Evolutionary conservation across 495 filamentous ascomycete species (phyloP).

Genomic region (Lophiostoma macrostomum): DNA sequence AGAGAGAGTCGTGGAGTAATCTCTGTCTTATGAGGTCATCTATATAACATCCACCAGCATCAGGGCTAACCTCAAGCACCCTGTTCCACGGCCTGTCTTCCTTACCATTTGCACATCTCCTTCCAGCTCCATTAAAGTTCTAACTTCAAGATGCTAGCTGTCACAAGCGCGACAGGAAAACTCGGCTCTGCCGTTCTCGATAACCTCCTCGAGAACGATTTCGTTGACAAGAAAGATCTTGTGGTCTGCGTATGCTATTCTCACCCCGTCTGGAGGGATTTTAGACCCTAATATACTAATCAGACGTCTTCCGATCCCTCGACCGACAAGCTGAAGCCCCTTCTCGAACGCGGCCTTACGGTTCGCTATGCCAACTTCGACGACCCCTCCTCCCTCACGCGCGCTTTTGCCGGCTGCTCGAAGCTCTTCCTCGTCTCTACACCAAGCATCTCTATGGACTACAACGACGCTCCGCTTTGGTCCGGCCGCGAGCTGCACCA

Average conservation of each 20-base stretch:
- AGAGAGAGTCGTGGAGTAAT: too few relatives aligned
- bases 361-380: constrained; percentile 38
- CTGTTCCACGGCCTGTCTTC: neutral
- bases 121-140: neutral
- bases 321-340: neutral
- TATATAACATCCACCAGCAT: neutral
- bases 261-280: too few relatives aligned
- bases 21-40: constrained; percentile 13
- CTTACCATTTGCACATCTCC: neutral
- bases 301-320: constrained; percentile 37
- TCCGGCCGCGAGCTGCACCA: constrained; percentile 49
- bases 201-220: constrained; percentile 41
- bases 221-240: constrained; percentile 39
- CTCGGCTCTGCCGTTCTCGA: constrained; percentile 45
- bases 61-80: neutral
- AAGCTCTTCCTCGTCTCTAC: constrained; percentile 53
- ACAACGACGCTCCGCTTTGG: constrained; percentile 34
- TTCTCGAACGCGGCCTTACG: constrained; percentile 3
- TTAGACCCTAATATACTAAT: too few relatives aligned
- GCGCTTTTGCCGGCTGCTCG: constrained; percentile 45
- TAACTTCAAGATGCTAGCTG: constrained; percentile 36
- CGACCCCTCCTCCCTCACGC: constrained; percentile 25
- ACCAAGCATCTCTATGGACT: constrained; percentile 40
- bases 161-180: constrained; percentile 47
- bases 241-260: constrained; percentile 34